Evolutionary conservation across 2,329 filamentous ascomycete species (phyloP).

Genomic region (Triangularia setosa): DNA sequence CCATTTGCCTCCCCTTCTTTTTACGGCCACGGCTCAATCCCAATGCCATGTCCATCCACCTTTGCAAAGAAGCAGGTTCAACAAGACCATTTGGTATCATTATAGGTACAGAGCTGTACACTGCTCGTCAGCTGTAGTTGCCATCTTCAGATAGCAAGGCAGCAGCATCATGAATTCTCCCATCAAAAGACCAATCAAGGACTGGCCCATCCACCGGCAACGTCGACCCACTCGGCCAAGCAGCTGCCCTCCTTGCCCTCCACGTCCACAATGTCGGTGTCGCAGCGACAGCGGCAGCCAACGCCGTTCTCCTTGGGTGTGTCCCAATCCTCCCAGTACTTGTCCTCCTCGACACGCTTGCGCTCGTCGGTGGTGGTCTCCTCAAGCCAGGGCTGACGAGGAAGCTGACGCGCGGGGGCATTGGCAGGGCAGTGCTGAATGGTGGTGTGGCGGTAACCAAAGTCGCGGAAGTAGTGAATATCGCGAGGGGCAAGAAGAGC

Average conservation of each 20-base stretch:
- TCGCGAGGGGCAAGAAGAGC: slow-evolving; percentile 76
- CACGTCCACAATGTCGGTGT: slow-evolving; percentile 95
- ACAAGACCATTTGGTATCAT: background rate
- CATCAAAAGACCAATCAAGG: slow-evolving; percentile 29
- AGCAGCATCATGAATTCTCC: background rate
- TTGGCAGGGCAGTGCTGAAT: slow-evolving; percentile 98
- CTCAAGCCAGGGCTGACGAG: slow-evolving; percentile 76
- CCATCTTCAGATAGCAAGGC: background rate
- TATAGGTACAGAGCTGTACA: background rate
- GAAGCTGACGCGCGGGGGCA: slow-evolving; percentile 80
- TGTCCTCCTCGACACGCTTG: slow-evolving; percentile 84
- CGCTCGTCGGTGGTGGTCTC: slow-evolving; percentile 76
- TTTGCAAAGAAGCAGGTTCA: background rate
- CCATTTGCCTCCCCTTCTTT: background rate
- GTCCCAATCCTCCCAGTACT: slow-evolving; percentile 91
- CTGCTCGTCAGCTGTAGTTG: background rate
- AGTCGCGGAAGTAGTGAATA: slow-evolving; percentile 98
- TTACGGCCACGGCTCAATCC: background rate
- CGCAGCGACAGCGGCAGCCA: slow-evolving; percentile 92
- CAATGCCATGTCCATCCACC: background rate
- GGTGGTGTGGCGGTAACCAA: slow-evolving; percentile 96
- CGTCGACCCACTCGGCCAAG: slow-evolving; percentile 92
- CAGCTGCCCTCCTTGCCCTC: slow-evolving; percentile 97
- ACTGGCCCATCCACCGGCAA: slow-evolving; percentile 85
- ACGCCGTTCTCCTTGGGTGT: slow-evolving; percentile 90